phyloP scores from a whole-genome alignment of 441 rosid species.

The Arabidopsis lyrata region DNA sequence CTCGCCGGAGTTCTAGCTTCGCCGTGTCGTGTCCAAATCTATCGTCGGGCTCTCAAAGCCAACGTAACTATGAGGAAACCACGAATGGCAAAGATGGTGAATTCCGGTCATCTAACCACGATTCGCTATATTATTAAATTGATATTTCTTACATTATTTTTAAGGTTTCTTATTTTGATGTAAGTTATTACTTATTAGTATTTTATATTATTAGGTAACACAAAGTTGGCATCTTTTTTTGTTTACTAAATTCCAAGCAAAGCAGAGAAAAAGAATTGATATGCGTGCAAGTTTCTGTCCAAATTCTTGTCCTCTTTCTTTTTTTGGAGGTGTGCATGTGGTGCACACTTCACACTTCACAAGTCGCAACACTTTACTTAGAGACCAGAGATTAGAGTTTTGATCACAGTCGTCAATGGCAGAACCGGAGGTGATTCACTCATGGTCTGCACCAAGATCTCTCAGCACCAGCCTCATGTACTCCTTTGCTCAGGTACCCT shows the following conservation, averaged over 20 bases:
- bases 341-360: constrained; percentile 12
- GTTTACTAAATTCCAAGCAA: constrained; percentile 27
- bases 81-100: neutral
- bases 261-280: constrained; percentile 1
- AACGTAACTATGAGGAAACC: neutral
- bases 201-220: neutral
- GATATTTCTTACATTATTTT: neutral
- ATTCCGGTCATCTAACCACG: neutral
- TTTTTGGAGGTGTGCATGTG: neutral
- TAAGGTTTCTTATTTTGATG: neutral
- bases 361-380: neutral
- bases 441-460: constrained; percentile 93
- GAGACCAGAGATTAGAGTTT: constrained; percentile 26
- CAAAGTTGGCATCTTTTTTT: constrained; percentile 3
- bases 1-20: neutral
- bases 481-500: constrained; percentile 79
- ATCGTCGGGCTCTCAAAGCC: neutral
- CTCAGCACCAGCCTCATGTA: constrained; percentile 89
- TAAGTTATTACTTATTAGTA: too few species aligned
- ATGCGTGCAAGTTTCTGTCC: constrained; percentile 30
- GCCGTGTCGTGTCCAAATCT: neutral
- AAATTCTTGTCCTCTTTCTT: constrained; percentile 21
- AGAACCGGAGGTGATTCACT: constrained; percentile 65
- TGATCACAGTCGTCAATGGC: constrained; percentile 36
- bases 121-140: neutral